Evolutionary conservation across 345 rosid genomes (phyloP).

Genomic region (Turnera subulata): DNA sequence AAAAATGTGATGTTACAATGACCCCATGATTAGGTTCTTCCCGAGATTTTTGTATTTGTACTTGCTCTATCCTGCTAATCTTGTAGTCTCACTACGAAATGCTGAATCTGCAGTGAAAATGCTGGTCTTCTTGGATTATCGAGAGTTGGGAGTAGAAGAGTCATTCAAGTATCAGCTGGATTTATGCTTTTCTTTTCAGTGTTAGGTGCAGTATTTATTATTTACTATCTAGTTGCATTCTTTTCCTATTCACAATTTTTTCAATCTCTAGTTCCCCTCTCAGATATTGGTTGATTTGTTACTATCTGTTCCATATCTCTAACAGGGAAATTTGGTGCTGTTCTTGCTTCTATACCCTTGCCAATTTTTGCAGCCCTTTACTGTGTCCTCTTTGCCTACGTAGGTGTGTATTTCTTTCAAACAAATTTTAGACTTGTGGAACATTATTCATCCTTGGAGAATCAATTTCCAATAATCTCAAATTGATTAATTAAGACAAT

Average conservation of each 20-base stretch:
- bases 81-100: slow-evolving; percentile 8
- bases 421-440: not conserved
- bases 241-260: too few species aligned
- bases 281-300: too few species aligned
- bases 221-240: too few species aligned
- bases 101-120: slow-evolving; percentile 58
- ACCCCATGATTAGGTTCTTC: too few species aligned
- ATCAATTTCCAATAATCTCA: too few species aligned
- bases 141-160: slow-evolving; percentile 81
- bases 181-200: slow-evolving; percentile 94
- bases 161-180: slow-evolving; percentile 63
- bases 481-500: too few species aligned
- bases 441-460: not conserved
- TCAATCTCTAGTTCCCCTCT: too few species aligned
- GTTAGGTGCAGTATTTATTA: slow-evolving; percentile 38
- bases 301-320: not conserved
- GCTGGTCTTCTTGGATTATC: slow-evolving; percentile 88
- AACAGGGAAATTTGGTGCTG: slow-evolving; percentile 89
- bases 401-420: slow-evolving; percentile 49
- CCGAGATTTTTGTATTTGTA: too few species aligned
- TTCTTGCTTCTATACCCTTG: slow-evolving; percentile 82
- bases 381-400: slow-evolving; percentile 80
- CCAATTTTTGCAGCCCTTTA: slow-evolving; percentile 79
- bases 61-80: not conserved
- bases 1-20: too few species aligned